These are phyloP conservation scores for Globomyces pollinis-pini DNA, from an alignment of 192 early-diverging fungal species.

Conservation along the genomic window DNA sequence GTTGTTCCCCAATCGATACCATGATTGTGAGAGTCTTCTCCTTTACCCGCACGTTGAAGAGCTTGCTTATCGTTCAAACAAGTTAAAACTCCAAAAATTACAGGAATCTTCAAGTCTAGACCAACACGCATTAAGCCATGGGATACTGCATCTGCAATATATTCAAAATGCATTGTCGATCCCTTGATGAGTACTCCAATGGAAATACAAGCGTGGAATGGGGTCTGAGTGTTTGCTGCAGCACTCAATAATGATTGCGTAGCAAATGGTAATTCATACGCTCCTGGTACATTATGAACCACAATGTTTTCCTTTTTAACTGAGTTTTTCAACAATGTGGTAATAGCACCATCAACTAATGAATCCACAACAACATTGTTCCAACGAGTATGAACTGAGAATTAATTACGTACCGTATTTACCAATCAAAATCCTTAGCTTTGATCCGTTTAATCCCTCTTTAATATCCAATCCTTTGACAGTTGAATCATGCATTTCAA, in stretches of 20 bases:
- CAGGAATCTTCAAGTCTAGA: constrained; percentile 76
- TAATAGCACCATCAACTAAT: constrained; percentile 65
- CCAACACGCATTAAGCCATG: constrained; percentile 96
- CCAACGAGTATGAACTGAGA: constrained; percentile 85
- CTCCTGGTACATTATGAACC: constrained; percentile 74
- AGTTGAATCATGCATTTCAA: constrained; percentile 10
- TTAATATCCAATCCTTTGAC: constrained; percentile 7
- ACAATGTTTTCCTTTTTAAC: constrained; percentile 71
- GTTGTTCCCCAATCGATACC: constrained; percentile 90
- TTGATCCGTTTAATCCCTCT: constrained; percentile 5
- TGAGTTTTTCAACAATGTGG: constrained; percentile 55
- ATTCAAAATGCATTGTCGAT: constrained; percentile 98
- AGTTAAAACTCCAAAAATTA: constrained; percentile 94
- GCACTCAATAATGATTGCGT: constrained; percentile 63
- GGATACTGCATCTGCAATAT: constrained; percentile 90
- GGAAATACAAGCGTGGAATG: constrained; percentile 84
- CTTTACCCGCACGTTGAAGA: constrained; percentile 66
- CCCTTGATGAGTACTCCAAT: constrained; percentile 99
- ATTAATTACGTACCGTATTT: neutral
- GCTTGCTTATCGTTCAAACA: constrained; percentile 94
- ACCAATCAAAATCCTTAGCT: constrained; percentile 20
- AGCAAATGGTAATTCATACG: constrained; percentile 93
- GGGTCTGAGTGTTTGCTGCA: neutral
- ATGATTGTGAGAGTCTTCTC: constrained; percentile 69
- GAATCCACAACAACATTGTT: constrained; percentile 78